Evolutionary conservation across 768 basidiomycete genomes (phyloP), one percentile per base, ranked within the genome.

Genomic region (Rhizopogon sp.): DNA sequence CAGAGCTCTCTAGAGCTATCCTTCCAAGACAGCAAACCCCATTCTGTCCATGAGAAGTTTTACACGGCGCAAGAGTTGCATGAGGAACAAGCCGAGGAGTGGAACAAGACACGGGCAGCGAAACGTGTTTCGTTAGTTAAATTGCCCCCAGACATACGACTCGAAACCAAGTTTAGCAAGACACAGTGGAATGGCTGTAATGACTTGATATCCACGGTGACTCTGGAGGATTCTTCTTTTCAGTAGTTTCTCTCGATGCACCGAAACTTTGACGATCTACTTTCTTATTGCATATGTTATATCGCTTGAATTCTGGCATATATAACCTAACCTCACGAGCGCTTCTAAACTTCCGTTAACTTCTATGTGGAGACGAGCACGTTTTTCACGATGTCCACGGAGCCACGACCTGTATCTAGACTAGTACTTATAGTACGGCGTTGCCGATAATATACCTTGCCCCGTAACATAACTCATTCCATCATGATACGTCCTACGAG

Each of bases 51-150:
- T 54, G 80, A 83, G 60, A 76, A 71, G 50, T 75, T 75, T 60
- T 74, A 71, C 58, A 76, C 74, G 22, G 74, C 73, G 31, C 68
- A 67, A 16, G 83, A 85, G 62, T 72, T 64, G 20, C 66, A 67
- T 28, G 78, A 79, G 43, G 89, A 92, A 66, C 78, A 86, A 68
- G 90, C 92, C n/a, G 91, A 93, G 66, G 86, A 87, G 50, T 94
- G 92, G 92, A 76, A 90, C 70, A 84, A 84, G 67, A 94, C 92
- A 1, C 84, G 86, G 46, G 87, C 85, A 37, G 90, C 89, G 13
- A 88, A 90, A 61, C 85, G 91, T 8, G 92, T 93, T 8, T 93
- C 90, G 9, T 74, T 93, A 42, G 87, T 92, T 43, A 79, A 80
- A 56, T 68, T 92, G 25, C 90, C 90, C 22, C 82, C 87, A 9